These are phyloP conservation scores for Exsudoporus floridanus DNA, from an alignment of 1,284 basidiomycete genomes.

Conservation along the genomic window DNA sequence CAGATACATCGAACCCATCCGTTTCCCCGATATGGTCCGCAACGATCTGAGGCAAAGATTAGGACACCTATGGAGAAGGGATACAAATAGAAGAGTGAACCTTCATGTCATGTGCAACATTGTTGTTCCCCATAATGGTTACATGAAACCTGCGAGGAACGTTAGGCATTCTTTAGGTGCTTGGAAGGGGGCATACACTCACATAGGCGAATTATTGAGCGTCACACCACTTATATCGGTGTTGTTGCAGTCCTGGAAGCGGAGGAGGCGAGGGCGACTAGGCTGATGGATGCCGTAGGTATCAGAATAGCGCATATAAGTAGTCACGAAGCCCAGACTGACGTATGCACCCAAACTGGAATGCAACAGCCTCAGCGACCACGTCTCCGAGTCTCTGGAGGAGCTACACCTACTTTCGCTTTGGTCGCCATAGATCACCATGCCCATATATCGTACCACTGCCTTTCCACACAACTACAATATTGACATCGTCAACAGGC, in stretches of 20 bases:
- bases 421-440: conserved; percentile 6
- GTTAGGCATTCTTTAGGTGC: not conserved
- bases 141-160: conserved; percentile 12
- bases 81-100: not conserved
- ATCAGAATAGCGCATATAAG: conserved; percentile 1
- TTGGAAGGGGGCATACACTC: not conserved
- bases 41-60: conserved; percentile 5
- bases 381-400: not conserved
- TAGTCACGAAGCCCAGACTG: not conserved
- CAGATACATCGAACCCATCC: conserved; percentile 17
- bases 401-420: not conserved
- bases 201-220: conserved; percentile 11
- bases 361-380: not conserved
- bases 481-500: not conserved
- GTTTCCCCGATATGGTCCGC: conserved; percentile 18
- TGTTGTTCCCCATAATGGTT: conserved; percentile 8
- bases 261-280: conserved; percentile 6
- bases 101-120: conserved; percentile 14
- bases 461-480: conserved; percentile 10
- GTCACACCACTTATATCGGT: conserved; percentile 20
- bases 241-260: conserved; percentile 12
- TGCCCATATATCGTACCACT: conserved; percentile 13
- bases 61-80: not conserved
- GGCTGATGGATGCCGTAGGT: not conserved
- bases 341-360: conserved; percentile 8